Conservation (phyloP, 1,284 basidiomycete genomes). For the Grifola frondosa region DNA sequence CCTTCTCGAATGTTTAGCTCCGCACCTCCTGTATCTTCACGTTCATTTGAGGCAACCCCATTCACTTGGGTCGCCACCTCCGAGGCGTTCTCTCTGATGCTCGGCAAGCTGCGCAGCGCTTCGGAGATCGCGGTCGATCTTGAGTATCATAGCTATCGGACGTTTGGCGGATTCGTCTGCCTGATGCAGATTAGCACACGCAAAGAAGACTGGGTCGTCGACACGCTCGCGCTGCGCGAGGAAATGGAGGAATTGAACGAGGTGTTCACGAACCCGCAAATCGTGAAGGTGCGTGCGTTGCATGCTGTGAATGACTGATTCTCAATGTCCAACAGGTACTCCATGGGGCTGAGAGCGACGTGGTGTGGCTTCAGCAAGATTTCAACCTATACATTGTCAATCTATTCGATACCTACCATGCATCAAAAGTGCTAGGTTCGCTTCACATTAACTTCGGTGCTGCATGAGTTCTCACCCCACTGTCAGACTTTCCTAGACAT, state of each 20-base stretch:
- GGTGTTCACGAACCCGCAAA: constrained; percentile 79
- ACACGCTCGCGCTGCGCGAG: constrained; percentile 77
- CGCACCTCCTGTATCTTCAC: constrained; percentile 46
- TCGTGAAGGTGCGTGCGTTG: constrained; percentile 70
- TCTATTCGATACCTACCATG: constrained; percentile 96
- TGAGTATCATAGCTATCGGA: constrained; percentile 88
- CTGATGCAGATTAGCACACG: constrained; percentile 93
- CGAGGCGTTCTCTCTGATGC: constrained; percentile 58
- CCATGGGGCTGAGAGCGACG: constrained; percentile 93
- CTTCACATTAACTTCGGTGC: constrained; percentile 6
- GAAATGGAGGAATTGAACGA: constrained; percentile 73
- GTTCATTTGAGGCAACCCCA: constrained; percentile 66
- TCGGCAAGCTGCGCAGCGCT: constrained; percentile 63
- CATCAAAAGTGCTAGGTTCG: constrained; percentile 79
- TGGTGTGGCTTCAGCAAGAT: constrained; percentile 95
- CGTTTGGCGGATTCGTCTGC: constrained; percentile 87
- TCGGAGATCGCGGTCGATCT: constrained; percentile 91
- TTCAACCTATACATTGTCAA: constrained; percentile 94
- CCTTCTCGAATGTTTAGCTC: constrained; percentile 68
- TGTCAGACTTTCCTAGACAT: constrained; percentile 75
- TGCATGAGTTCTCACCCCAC: background rate
- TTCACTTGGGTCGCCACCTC: constrained; percentile 75
- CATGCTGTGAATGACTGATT: background rate
- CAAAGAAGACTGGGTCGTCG: constrained; percentile 85
- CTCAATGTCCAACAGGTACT: constrained; percentile 57